Conservation (phyloP, 2,329 filamentous ascomycete species). For the Calcarisporium arbuscula region DNA sequence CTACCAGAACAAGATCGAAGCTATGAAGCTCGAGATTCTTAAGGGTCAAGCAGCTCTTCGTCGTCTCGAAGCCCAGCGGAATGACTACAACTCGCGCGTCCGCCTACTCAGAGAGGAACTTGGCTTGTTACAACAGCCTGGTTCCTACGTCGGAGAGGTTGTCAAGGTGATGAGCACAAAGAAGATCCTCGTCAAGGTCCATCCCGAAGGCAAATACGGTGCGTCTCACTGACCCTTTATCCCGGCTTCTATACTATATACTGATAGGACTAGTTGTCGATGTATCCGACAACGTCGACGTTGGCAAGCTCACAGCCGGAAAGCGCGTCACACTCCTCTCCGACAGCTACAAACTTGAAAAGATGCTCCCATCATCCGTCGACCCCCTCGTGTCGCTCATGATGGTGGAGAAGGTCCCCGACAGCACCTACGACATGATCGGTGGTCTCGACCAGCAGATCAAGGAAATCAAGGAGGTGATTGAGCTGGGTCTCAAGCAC, state of each 20-base stretch:
- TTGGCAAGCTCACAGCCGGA: conserved; percentile 90
- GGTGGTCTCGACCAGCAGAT: conserved; percentile 98
- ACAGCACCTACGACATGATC: conserved; percentile 99
- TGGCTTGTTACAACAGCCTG: conserved; percentile 90
- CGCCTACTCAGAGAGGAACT: conserved; percentile 92
- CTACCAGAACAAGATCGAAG: conserved; percentile 99
- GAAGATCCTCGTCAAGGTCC: conserved; percentile 97
- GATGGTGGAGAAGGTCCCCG: conserved; percentile 99
- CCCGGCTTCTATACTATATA: not conserved
- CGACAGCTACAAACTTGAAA: conserved; percentile 97
- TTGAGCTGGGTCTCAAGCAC: conserved; percentile 96
- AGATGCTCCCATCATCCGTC: conserved; percentile 96
- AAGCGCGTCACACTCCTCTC: conserved; percentile 96
- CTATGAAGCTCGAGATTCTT: conserved; percentile 99
- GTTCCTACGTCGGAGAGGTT: conserved; percentile 98
- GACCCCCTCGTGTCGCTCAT: conserved; percentile 98
- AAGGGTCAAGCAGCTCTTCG: conserved; percentile 94
- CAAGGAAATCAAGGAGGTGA: conserved; percentile 99
- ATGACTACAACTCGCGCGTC: conserved; percentile 98
- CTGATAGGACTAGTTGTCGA: conserved; percentile 69
- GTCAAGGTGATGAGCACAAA: conserved; percentile 99
- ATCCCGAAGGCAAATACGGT: conserved; percentile 99
- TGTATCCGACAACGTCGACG: conserved; percentile 88
- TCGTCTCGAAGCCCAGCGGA: conserved; percentile 92
- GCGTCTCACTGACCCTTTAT: conserved; percentile 25